Evolutionary conservation across 148 eudicot species (phyloP).

Genomic region (Mesembryanthemum crystallinum): DNA sequence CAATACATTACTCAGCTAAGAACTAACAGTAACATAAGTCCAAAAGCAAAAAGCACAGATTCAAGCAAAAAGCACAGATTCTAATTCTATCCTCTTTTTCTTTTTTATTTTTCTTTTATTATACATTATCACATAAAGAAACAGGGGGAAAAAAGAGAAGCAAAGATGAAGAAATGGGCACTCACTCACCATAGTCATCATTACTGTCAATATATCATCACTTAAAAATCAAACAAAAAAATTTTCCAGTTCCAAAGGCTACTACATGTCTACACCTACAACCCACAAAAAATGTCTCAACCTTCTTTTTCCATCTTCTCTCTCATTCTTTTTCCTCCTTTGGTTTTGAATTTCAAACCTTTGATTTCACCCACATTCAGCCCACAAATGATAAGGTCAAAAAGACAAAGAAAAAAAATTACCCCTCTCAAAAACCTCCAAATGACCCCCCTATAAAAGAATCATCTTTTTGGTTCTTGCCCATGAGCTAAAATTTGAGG

Average conservation of each 20-base stretch:
- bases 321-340: conserved; percentile 25
- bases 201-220: conserved; percentile 33
- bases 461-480: conserved; percentile 12
- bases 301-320: conserved; percentile 24
- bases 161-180: conserved; percentile 16
- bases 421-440: not conserved
- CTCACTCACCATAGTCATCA: conserved; percentile 30
- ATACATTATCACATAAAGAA: not conserved
- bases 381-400: not conserved
- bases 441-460: not conserved
- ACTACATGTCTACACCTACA: not conserved
- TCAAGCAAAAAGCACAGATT: not conserved
- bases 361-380: conserved; percentile 14
- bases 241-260: conserved; percentile 6
- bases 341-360: conserved; percentile 28
- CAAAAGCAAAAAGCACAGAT: conserved; percentile 17
- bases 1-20: not conserved
- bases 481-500: not conserved
- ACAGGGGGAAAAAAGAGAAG: not conserved
- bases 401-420: not conserved
- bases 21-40: conserved; percentile 4
- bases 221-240: conserved; percentile 29
- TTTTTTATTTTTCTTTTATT: not conserved
- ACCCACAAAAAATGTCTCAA: conserved; percentile 29
- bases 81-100: not conserved